Percentiles rank a stretch among this genome's conserved stretches.
phyloP scores from a whole-genome alignment of 2,329 filamentous ascomycete genomes.

The Pseudogymnoascus sp. region DNA sequence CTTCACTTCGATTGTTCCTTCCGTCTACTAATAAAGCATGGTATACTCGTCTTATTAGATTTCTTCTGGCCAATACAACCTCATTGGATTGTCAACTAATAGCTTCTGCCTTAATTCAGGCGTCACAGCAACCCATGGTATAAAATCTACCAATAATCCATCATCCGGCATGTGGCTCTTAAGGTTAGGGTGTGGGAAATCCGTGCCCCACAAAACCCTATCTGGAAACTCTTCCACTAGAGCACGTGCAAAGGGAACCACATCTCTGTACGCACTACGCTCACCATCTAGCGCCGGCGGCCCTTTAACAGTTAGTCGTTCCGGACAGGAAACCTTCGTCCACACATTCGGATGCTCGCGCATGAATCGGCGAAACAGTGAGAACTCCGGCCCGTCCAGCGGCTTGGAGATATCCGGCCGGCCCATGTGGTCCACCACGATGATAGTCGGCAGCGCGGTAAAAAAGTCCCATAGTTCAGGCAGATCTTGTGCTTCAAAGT shows the following conservation, averaged over 20 bases:
- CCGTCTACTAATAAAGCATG: neutral
- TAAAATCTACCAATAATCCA: constrained; percentile 63
- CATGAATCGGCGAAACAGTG: constrained; percentile 27
- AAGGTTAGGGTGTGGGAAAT: constrained; percentile 35
- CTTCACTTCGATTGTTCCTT: no score
- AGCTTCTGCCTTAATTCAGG: constrained; percentile 24
- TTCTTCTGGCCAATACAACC: constrained; percentile 51
- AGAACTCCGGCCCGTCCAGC: constrained; percentile 26
- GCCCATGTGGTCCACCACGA: constrained; percentile 34
- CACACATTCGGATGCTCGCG: constrained; percentile 26
- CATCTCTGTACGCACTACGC: constrained; percentile 24
- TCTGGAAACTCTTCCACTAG: constrained; percentile 29
- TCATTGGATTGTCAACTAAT: constrained; percentile 56
- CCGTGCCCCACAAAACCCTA: constrained; percentile 33
- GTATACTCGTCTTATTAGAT: constrained; percentile 20
- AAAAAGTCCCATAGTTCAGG: constrained; percentile 22
- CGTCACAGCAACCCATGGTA: neutral
- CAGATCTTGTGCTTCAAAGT: constrained; percentile 16
- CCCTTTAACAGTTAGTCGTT: constrained; percentile 27
- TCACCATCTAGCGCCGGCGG: constrained; percentile 14
- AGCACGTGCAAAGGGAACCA: constrained; percentile 27
- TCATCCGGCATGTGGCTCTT: constrained; percentile 61
- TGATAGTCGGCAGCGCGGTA: constrained; percentile 15
- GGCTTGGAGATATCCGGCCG: constrained; percentile 22
- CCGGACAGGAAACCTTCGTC: constrained; percentile 34